Evolutionary conservation across 2,329 filamentous ascomycete species (phyloP).

Genomic region (Alternaria triticimaculans): DNA sequence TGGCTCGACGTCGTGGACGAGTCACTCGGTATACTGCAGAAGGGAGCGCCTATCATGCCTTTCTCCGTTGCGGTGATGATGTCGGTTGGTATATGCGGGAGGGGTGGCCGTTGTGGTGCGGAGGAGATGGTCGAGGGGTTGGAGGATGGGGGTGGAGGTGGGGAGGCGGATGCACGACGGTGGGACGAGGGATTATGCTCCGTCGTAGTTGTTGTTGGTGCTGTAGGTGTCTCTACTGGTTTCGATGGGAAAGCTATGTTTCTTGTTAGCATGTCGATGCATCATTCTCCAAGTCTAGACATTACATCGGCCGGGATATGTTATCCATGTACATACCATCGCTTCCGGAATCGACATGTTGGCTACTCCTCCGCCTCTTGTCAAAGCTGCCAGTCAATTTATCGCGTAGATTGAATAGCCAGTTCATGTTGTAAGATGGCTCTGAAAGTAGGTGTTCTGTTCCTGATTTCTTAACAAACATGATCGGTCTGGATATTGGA

Average conservation of each 20-base stretch:
- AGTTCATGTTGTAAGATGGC: neutral
- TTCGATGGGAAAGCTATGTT: neutral
- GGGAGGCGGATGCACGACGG: neutral
- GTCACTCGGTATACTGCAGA: neutral
- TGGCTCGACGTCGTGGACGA: neutral
- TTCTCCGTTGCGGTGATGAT: slow-evolving; percentile 32
- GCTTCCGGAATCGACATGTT: neutral
- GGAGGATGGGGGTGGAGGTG: neutral
- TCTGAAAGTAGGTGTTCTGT: neutral
- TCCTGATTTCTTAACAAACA: neutral
- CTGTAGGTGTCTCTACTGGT: neutral
- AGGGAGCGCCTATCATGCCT: slow-evolving; percentile 22
- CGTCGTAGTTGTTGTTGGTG: neutral
- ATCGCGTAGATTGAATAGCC: neutral
- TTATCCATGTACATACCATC: neutral
- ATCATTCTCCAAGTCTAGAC: neutral
- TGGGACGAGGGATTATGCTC: neutral
- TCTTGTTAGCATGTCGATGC: neutral
- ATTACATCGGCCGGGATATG: neutral
- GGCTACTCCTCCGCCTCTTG: neutral
- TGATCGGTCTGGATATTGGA: neutral
- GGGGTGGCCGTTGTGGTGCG: neutral
- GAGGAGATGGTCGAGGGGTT: neutral
- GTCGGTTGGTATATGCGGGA: neutral
- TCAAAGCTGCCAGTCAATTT: neutral